phyloP scores from a whole-genome alignment of 78 protist genomes.

The Speleostelium caveatum region DNA sequence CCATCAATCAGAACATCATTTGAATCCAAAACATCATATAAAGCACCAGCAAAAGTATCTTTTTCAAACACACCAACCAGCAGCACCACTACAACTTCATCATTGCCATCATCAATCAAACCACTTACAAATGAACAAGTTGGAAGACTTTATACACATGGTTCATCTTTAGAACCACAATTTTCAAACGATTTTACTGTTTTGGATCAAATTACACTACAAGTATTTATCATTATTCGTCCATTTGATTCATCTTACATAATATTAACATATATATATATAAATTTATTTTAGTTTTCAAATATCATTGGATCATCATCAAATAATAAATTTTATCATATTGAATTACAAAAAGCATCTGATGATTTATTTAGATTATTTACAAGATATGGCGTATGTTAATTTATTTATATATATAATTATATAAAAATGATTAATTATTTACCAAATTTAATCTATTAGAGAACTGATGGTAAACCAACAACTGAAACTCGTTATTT shows the following conservation, averaged over 20 bases:
- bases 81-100: neutral
- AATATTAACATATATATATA: neutral
- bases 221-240: slow-evolving; percentile 19
- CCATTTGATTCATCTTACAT: neutral
- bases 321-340: slow-evolving; percentile 57
- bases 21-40: neutral
- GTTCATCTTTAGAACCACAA: neutral
- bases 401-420: neutral
- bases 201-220: slow-evolving; percentile 13
- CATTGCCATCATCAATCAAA: neutral
- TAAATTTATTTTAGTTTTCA: slow-evolving; percentile 14
- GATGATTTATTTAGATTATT: slow-evolving; percentile 2
- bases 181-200: neutral
- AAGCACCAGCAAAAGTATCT: neutral
- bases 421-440: too few relatives aligned
- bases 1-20: neutral
- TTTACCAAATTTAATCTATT: neutral
- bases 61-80: too few relatives aligned
- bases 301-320: slow-evolving; percentile 11
- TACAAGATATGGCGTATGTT: slow-evolving; percentile 68
- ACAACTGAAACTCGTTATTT: slow-evolving; percentile 34
- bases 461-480: slow-evolving; percentile 66
- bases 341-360: slow-evolving; percentile 44
- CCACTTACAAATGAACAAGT: neutral
- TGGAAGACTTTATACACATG: neutral